These are phyloP conservation scores for Litchi chinensis DNA, from an alignment of 345 rosid genomes.

Conservation along the genomic window DNA sequence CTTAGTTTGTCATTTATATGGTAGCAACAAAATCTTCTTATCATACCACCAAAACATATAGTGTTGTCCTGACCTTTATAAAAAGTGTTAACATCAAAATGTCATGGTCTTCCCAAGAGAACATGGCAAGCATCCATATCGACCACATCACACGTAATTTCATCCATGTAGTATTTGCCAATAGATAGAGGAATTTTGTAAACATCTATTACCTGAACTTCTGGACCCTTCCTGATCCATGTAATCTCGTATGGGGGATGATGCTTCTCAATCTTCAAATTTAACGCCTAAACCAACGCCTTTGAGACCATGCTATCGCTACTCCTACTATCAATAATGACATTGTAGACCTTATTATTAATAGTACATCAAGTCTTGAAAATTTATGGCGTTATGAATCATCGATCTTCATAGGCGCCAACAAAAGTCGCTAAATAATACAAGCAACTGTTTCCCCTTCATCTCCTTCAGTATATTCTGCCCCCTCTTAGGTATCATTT, in stretches of 20 bases:
- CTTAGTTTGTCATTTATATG: not conserved
- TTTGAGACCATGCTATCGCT: not conserved
- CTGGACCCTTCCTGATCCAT: not conserved
- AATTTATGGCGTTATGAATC: not conserved
- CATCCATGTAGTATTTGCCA: not conserved
- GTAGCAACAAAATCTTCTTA: not conserved
- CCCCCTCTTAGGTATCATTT: not conserved
- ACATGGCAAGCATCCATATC: no score
- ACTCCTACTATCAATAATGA: not conserved
- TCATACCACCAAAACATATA: not conserved
- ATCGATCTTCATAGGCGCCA: not conserved
- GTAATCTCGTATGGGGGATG: not conserved
- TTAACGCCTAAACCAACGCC: not conserved
- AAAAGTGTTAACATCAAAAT: no score
- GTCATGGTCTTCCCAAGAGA: no score
- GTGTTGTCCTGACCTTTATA: not conserved
- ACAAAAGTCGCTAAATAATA: not conserved
- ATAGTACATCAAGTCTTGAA: not conserved
- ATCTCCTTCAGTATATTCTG: not conserved
- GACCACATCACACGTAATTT: no score
- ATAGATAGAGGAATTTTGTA: no score
- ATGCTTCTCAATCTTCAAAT: not conserved
- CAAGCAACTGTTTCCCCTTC: not conserved
- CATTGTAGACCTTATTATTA: not conserved
- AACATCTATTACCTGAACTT: not conserved